Evolutionary conservation across 2,329 filamentous ascomycete species (phyloP), one percentile per base, ranked within the genome.

Genomic region (Gaeumannomyces tritici): DNA sequence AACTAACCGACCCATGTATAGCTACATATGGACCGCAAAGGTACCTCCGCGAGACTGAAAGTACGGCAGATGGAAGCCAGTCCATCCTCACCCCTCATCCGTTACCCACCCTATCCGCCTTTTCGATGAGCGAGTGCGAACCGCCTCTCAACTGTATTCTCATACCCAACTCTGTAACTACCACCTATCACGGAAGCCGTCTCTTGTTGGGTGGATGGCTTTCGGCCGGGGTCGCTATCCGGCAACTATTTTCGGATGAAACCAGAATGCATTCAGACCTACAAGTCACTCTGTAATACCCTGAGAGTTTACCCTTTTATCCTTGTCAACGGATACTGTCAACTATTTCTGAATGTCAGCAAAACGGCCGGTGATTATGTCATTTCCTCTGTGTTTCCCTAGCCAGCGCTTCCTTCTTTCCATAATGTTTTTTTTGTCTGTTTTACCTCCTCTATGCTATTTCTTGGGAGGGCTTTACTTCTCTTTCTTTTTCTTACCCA

Each of bases 1-100:
- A 28, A 35, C 29, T 5, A 47, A 47, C 15, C 7, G 6, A 3
- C 15, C 26, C 26, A 21, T 24, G 27, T 28, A 4, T 29, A 60
- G 58, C 3, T 60, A 60, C 28, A 60, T 60, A 42, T 60, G 58
- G 58, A 60, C 58, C 2, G 58, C 58, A 35, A 35, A 29, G 24
- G 8, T 51, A 24, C 42, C 42, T 24, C 42, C 21, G 24, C 42
- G 21, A 51, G 42, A 51, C 18, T 51, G 42, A 51, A 51, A 9
- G 18, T 51, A 24, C 42, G 7, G 21, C n/a, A 51, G 9, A 24
- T 51, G 21, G 42, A 21, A n/a, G 21, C 42, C 42, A 51, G n/a
- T 24, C 42, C 42, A 51, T n/a, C 18, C 21, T n/a, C 21, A 21
- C 42, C 42, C n/a, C 15, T 42, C 35, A 24, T 24, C 21, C 24